A percentile compares a stretch with the other conserved stretches of the same genome.
Conservation (phyloP, 805 yeast genomes). For the Pichia thaimueangensis region DNA sequence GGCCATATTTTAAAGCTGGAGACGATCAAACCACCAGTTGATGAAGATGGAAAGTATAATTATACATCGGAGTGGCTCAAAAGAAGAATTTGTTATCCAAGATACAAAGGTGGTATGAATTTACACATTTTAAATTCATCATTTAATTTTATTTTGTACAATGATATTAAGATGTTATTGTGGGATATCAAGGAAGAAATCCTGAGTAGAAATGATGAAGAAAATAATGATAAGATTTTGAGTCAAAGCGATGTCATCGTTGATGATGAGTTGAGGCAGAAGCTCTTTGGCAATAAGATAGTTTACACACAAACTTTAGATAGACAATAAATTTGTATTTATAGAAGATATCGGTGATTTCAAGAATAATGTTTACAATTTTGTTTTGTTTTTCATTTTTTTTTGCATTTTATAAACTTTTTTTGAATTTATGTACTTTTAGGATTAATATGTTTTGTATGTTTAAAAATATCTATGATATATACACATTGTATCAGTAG, state of each 20-base stretch:
- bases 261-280: slow-evolving; percentile 25
- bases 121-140: slow-evolving; percentile 26
- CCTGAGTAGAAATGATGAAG: neutral
- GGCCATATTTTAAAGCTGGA: slow-evolving; percentile 36
- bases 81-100: slow-evolving; percentile 35
- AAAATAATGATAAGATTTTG: neutral
- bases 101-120: slow-evolving; percentile 41
- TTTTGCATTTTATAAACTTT: no score
- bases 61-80: slow-evolving; percentile 33
- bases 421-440: no score
- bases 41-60: slow-evolving; percentile 10
- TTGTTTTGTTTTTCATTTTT: no score
- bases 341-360: no score
- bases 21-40: slow-evolving; percentile 20
- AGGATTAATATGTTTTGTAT: no score
- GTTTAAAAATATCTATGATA: no score
- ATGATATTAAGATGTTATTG: slow-evolving; percentile 25
- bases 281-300: slow-evolving; percentile 17
- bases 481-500: no score
- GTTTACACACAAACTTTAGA: slow-evolving; percentile 14
- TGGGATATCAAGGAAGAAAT: slow-evolving; percentile 26
- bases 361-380: no score
- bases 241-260: slow-evolving; percentile 14
- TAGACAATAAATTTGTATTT: no score
- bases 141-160: slow-evolving; percentile 23